These are phyloP conservation scores for Psilocybe cyanescens DNA, from an alignment of 768 basidiomycete species.

Conservation along the genomic window DNA sequence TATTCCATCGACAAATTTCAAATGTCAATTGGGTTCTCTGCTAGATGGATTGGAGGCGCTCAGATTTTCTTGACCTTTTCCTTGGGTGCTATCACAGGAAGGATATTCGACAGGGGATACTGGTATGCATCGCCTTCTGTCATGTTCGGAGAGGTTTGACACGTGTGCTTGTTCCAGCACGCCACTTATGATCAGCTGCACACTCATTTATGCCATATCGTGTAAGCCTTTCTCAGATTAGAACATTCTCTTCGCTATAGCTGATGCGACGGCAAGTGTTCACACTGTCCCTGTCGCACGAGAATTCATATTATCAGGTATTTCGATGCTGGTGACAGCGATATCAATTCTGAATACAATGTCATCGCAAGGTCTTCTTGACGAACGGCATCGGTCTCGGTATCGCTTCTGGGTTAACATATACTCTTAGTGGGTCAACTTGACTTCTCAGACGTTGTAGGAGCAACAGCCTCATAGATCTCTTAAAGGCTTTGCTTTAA, in stretches of 20 bases:
- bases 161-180: slow-evolving; percentile 16
- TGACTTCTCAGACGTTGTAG: not conserved
- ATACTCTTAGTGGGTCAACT: slow-evolving; percentile 36
- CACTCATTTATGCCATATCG: slow-evolving; percentile 29
- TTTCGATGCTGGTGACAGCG: not conserved
- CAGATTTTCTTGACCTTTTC: slow-evolving; percentile 55
- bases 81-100: slow-evolving; percentile 48
- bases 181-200: slow-evolving; percentile 23
- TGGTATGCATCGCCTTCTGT: slow-evolving; percentile 36
- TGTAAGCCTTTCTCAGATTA: slow-evolving; percentile 17
- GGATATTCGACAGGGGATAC: slow-evolving; percentile 55
- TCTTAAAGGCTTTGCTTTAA: slow-evolving; percentile 38
- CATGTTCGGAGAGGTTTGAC: not conserved
- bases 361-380: slow-evolving; percentile 46
- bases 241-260: not conserved
- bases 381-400: slow-evolving; percentile 54
- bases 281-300: slow-evolving; percentile 36
- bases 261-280: slow-evolving; percentile 26
- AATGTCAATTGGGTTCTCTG: not conserved
- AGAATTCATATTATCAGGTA: slow-evolving; percentile 40
- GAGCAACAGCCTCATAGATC: not conserved
- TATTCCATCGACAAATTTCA: not conserved
- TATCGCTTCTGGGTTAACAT: slow-evolving; percentile 50
- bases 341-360: not conserved
- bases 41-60: slow-evolving; percentile 53